phyloP scores from a whole-genome alignment of 805 yeast genomes.

The Cyberlindnera mississippiensis region DNA sequence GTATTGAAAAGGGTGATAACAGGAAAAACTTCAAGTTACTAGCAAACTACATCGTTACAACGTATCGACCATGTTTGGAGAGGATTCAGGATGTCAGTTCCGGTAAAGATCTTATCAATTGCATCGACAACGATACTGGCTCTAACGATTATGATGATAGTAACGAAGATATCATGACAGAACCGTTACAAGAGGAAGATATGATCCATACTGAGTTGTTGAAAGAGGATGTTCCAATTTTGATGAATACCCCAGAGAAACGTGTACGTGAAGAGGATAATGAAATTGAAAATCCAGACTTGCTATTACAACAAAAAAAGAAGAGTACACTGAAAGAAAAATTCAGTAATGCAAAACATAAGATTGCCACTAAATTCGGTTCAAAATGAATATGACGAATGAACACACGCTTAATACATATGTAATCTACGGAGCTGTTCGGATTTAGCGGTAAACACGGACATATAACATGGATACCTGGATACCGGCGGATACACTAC shows the following conservation, averaged over 20 bases:
- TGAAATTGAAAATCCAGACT: constrained; percentile 2
- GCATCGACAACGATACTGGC: constrained; percentile 16
- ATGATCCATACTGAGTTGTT: constrained; percentile 8
- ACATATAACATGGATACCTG: too few relatives aligned
- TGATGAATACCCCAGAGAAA: constrained; percentile 11
- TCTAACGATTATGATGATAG: constrained; percentile 14
- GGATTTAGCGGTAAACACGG: too few relatives aligned
- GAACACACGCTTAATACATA: too few relatives aligned
- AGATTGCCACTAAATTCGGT: constrained; percentile 25
- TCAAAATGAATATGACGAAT: too few relatives aligned
- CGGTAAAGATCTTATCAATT: constrained; percentile 22
- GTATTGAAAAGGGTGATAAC: constrained; percentile 20
- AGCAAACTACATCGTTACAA: constrained; percentile 23
- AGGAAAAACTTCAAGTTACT: constrained; percentile 24
- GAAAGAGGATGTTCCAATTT: constrained; percentile 4
- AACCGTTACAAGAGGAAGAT: constrained; percentile 23
- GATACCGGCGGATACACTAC: too few relatives aligned
- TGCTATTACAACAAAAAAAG: constrained; percentile 11
- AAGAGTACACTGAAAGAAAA: constrained; percentile 20
- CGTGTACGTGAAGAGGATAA: constrained; percentile 17
- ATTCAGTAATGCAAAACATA: constrained; percentile 26
- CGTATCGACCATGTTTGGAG: constrained; percentile 27
- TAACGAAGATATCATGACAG: constrained; percentile 17
- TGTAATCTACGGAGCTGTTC: too few relatives aligned
- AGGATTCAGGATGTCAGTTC: constrained; percentile 18